Conservation (phyloP, 176 grass and related monocot genomes). For the Juncus inflexus region DNA sequence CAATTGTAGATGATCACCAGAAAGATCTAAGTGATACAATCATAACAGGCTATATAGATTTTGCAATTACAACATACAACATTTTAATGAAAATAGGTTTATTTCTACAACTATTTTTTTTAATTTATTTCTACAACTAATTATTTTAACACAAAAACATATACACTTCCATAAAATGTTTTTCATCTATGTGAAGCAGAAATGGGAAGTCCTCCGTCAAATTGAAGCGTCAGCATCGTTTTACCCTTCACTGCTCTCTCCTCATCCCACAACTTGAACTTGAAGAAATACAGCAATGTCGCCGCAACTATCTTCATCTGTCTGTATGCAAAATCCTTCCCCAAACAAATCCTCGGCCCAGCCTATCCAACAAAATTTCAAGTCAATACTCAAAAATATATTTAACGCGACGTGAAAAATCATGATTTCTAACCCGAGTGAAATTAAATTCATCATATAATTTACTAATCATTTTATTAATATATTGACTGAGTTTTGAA, state of each 20-base stretch:
- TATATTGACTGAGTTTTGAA: neutral
- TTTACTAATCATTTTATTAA: neutral
- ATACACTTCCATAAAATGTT: too few relatives aligned
- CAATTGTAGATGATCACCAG: too few relatives aligned
- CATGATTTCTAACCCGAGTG: neutral
- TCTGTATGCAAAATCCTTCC: slow-evolving; percentile 84
- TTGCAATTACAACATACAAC: too few relatives aligned
- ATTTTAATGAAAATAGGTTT: too few relatives aligned
- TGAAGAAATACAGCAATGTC: slow-evolving; percentile 45
- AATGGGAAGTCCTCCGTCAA: slow-evolving; percentile 46
- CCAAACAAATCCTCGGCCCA: slow-evolving; percentile 71
- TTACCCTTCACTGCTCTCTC: slow-evolving; percentile 25
- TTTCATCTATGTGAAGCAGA: slow-evolving; percentile 30
- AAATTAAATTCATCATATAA: neutral
- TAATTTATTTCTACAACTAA: too few relatives aligned
- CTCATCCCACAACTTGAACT: slow-evolving; percentile 51
- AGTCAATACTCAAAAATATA: neutral
- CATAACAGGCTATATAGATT: too few relatives aligned
- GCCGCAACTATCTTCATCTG: slow-evolving; percentile 78
- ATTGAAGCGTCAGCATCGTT: slow-evolving; percentile 49
- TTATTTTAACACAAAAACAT: too few relatives aligned
- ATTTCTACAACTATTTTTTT: too few relatives aligned
- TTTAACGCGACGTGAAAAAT: neutral
- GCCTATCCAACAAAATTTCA: slow-evolving; percentile 35
- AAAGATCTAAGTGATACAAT: too few relatives aligned